phyloP scores from a whole-genome alignment of 148 eudicot genomes.

The Pharnaceum exiguum region DNA sequence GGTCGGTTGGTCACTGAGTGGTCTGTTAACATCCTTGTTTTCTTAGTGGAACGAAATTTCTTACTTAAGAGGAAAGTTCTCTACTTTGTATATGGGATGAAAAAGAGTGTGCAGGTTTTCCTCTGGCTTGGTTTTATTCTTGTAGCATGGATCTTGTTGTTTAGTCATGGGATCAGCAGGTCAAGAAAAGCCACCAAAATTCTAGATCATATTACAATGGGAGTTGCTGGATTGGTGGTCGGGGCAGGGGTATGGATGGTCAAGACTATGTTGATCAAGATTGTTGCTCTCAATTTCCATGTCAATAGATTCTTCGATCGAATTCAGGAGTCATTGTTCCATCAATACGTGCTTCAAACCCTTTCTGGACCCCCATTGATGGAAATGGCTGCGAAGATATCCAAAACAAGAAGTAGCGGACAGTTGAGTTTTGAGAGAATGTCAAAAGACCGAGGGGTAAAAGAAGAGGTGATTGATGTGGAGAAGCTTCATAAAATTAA shows the following conservation, averaged over 20 bases:
- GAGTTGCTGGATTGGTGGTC: slow-evolving; percentile 52
- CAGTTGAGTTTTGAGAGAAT: slow-evolving; percentile 41
- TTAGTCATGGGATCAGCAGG: slow-evolving; percentile 45
- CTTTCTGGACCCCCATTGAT: slow-evolving; percentile 59
- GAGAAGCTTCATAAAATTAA: slow-evolving; percentile 72
- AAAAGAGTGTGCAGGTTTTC: slow-evolving; percentile 54
- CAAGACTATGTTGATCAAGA: slow-evolving; percentile 62
- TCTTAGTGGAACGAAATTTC: slow-evolving; percentile 65
- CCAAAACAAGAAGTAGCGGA: slow-evolving; percentile 29
- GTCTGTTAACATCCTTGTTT: slow-evolving; percentile 40
- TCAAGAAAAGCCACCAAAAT: slow-evolving; percentile 33
- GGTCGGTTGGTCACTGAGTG: slow-evolving; percentile 65
- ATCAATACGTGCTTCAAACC: slow-evolving; percentile 79
- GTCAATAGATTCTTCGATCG: slow-evolving; percentile 79
- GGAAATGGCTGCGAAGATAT: slow-evolving; percentile 26
- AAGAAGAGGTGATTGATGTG: slow-evolving; percentile 62
- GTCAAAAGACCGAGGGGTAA: slow-evolving; percentile 34
- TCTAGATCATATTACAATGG: slow-evolving; percentile 60
- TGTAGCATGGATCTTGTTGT: slow-evolving; percentile 69
- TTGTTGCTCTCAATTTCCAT: slow-evolving; percentile 68
- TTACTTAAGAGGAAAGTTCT: slow-evolving; percentile 66
- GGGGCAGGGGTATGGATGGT: slow-evolving; percentile 75
- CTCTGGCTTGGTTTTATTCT: slow-evolving; percentile 72
- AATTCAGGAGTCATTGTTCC: slow-evolving; percentile 72
- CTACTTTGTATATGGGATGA: slow-evolving; percentile 71